Evolutionary conservation across 371 early-diverging fungal genomes (phyloP), one percentile per base, ranked within the genome.

Genomic region (Mortierella sp.): DNA sequence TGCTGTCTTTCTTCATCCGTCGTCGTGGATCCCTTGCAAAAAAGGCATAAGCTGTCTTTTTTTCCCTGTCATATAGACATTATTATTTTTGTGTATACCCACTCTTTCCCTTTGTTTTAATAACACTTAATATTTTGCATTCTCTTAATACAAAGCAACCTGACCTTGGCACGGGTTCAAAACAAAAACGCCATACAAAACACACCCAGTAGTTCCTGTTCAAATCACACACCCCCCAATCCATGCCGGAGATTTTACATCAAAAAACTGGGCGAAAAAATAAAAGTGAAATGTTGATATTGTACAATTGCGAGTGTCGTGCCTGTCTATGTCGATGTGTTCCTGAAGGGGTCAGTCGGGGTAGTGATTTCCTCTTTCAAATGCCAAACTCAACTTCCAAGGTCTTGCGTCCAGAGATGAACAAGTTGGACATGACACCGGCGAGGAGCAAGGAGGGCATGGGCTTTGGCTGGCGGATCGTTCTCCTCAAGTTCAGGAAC

Each of bases 401-500:
- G 6, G 77, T 80, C 76, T 86, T 86, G 76, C 86, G 86, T 42
- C 86, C 86, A 45, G 86, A 86, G 45, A 86, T 86, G 58, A 77
- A 71, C 34, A 86, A 24, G 58, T 86, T 86, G 19, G 80, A 57
- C 63, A 82, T 38, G 28, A 82, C 86, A 13, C 86, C 82, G 2
- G 86, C 82, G 6, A 80, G 21, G 8, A 86, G 52, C 16, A 86
- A 75, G 26, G 86, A 79, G 21, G 86, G 86, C 72, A 86, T 54
- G 11, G 86, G 82, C 26, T 63, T 80, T 68, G 82, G 86, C 24
- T 85, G 82, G 19, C 60, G 75, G 38, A 86, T 45, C 26, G 86
- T 82, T 28, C 82, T 79, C 76, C 48, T 70, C 72, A 81, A 72
- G 76, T 82, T 82, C 57, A 86, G 50, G 80, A 86, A 86, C 52